phyloP scores from a whole-genome alignment of 208 protist genomes.

The Wallacemonas sp. region DNA sequence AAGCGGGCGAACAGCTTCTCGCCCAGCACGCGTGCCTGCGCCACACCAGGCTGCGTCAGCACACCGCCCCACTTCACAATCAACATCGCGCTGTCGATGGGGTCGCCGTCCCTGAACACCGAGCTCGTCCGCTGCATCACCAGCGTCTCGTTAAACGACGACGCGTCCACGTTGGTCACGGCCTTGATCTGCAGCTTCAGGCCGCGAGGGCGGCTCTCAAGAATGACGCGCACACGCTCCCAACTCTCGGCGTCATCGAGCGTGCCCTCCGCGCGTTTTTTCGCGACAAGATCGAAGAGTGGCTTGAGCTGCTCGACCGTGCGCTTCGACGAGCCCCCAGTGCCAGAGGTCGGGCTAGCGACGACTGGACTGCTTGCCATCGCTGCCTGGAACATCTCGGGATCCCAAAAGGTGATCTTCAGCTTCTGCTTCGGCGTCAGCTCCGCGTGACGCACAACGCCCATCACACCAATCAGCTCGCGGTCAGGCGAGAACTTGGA shows the following conservation, averaged over 20 bases:
- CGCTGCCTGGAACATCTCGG: slow-evolving; percentile 23
- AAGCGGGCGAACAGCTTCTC: slow-evolving; percentile 59
- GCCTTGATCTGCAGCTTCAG: slow-evolving; percentile 51
- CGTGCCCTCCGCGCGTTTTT: background rate
- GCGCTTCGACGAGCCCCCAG: slow-evolving; percentile 7
- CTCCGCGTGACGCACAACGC: slow-evolving; percentile 53
- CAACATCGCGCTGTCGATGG: slow-evolving; percentile 25
- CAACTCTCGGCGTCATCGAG: slow-evolving; percentile 30
- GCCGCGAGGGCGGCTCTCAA: slow-evolving; percentile 37
- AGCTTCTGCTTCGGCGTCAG: slow-evolving; percentile 61
- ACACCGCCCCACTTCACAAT: slow-evolving; percentile 69
- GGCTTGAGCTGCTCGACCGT: slow-evolving; percentile 12
- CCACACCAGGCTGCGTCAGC: slow-evolving; percentile 44
- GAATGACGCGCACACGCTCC: slow-evolving; percentile 37
- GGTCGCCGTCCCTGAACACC: background rate
- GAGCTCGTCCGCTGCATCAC: background rate
- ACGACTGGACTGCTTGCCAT: slow-evolving; percentile 12
- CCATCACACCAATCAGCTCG: slow-evolving; percentile 51
- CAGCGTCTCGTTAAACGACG: slow-evolving; percentile 10
- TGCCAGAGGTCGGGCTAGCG: background rate
- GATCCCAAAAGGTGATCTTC: slow-evolving; percentile 52
- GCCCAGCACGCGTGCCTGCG: slow-evolving; percentile 47
- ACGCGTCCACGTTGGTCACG: background rate
- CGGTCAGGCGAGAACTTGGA: slow-evolving; percentile 44
- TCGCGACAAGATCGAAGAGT: background rate